Evolutionary conservation across 2,329 filamentous ascomycete genomes (phyloP).

Genomic region (Canariomyces notabilis): DNA sequence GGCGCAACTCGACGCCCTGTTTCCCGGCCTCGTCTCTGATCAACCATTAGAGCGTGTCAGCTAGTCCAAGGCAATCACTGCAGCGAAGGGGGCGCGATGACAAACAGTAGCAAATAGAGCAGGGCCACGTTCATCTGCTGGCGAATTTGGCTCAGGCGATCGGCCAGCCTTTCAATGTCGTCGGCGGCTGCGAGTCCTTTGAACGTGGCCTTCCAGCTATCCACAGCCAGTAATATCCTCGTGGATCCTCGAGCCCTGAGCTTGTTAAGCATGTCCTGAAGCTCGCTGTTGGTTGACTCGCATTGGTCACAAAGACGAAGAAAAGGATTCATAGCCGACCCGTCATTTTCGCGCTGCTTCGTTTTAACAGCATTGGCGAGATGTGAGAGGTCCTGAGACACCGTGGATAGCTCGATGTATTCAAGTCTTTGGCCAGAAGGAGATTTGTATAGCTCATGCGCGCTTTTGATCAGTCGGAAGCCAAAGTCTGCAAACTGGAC

Average conservation of each 20-base stretch:
- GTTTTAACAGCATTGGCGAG: no score
- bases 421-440: not conserved
- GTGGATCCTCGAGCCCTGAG: not conserved
- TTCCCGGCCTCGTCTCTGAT: no score
- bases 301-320: not conserved
- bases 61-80: no score
- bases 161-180: not conserved
- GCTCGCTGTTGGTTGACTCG: not conserved
- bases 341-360: no score
- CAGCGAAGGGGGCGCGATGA: not conserved
- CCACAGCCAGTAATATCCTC: not conserved
- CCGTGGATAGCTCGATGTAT: not conserved
- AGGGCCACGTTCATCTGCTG: not conserved
- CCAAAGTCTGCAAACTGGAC: constrained; percentile 7
- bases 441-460: not conserved
- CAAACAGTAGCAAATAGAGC: not conserved
- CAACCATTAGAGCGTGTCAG: no score
- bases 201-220: not conserved
- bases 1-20: not conserved
- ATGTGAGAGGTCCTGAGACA: no score
- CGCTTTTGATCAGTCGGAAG: not conserved
- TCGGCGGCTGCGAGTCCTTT: not conserved
- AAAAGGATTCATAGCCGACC: no score
- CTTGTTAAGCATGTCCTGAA: not conserved
- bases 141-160: not conserved